Base-by-base conservation (phyloP, 2,329 filamentous ascomycete genomes). In the Amauroascus verrucosus region DNA sequence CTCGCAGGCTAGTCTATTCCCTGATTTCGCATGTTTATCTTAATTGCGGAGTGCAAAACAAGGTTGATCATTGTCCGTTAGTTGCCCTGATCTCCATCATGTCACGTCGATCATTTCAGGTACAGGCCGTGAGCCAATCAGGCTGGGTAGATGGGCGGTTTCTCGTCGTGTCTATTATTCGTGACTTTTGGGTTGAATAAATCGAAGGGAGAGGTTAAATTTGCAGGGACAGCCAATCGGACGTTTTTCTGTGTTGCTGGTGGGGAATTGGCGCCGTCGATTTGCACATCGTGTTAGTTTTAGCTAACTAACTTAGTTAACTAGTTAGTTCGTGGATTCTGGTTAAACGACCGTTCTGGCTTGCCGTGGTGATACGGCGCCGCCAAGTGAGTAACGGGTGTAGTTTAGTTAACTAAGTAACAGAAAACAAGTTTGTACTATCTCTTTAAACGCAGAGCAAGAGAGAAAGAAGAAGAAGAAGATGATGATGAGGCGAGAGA, bases 81-180 rank as follows among this genome's bases (percentile, higher is more conserved):
- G 40, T 44, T 44, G 48, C 48, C 44, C 43, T 53, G 50, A 53
- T 53, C 41, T 53, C 44, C 50, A 18, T 47, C 50, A 47, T 32
- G 41, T 53, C 50, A 40, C 44, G 50, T 53, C 50, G 50, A 53
- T 53, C 50, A 53, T 40, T 53, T 53, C 50, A 53, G 50, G 50
- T 40, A 53, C 50, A 53, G 26, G 4, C 11, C 22, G 13, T 22
- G 41, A 7, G 16, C 50, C 50, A 53, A 53, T 53, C 50, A 47
- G 11, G 6, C 7, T 8, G 28, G n/a, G 16, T 9, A 20, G 18
- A 51, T 22, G 6, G 30, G 32, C 14, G 16, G 9, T 45, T 43
- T 44, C 13, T 51, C 38, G n/a, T 32, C 35, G 48, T 40, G 48
- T 50, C 48, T 24, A 24, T 51, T 43, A n/a, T 35, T 37, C 40